A percentile compares a stretch with the other conserved stretches of the same genome.
Evolutionary conservation across 768 basidiomycete genomes (phyloP).

Genomic region (Symmetrospora coprosmae): DNA sequence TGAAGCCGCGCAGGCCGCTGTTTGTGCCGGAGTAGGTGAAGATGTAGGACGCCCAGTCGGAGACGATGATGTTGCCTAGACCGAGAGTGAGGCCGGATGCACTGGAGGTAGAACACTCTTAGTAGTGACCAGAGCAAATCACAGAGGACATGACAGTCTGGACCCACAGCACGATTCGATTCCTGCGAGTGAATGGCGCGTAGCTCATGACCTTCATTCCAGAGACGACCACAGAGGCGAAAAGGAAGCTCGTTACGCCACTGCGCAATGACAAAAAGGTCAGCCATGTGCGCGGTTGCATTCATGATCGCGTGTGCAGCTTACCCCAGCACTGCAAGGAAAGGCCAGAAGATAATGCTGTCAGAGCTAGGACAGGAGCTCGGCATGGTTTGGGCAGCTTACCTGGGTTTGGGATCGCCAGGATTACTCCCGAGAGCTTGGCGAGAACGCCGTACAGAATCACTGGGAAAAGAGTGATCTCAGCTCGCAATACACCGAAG

Average conservation of each 20-base stretch:
- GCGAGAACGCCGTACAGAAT: slow-evolving; percentile 49
- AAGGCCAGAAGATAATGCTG: background rate
- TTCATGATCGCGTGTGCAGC: background rate
- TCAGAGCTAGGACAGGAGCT: background rate
- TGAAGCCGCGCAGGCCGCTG: slow-evolving; percentile 51
- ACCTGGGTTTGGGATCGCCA: slow-evolving; percentile 69
- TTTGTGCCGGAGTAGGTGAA: slow-evolving; percentile 24
- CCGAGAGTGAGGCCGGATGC: slow-evolving; percentile 58
- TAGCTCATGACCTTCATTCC: slow-evolving; percentile 57
- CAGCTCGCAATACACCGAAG: too few relatives aligned
- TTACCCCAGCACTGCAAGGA: too few relatives aligned
- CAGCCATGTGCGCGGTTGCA: background rate
- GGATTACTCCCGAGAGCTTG: slow-evolving; percentile 68
- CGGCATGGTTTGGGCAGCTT: slow-evolving; percentile 42
- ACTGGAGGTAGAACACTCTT: slow-evolving; percentile 47
- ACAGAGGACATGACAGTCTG: background rate
- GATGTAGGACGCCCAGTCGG: slow-evolving; percentile 48
- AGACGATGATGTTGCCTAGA: slow-evolving; percentile 55
- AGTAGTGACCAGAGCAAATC: slow-evolving; percentile 45
- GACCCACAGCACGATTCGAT: slow-evolving; percentile 16
- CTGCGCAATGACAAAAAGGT: slow-evolving; percentile 38
- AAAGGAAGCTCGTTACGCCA: slow-evolving; percentile 75
- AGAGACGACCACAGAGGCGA: slow-evolving; percentile 57
- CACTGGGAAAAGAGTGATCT: background rate
- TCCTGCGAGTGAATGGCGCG: slow-evolving; percentile 34